Evolutionary conservation across 495 filamentous ascomycete species (phyloP).

Genomic region (Xylaria bambusicola): DNA sequence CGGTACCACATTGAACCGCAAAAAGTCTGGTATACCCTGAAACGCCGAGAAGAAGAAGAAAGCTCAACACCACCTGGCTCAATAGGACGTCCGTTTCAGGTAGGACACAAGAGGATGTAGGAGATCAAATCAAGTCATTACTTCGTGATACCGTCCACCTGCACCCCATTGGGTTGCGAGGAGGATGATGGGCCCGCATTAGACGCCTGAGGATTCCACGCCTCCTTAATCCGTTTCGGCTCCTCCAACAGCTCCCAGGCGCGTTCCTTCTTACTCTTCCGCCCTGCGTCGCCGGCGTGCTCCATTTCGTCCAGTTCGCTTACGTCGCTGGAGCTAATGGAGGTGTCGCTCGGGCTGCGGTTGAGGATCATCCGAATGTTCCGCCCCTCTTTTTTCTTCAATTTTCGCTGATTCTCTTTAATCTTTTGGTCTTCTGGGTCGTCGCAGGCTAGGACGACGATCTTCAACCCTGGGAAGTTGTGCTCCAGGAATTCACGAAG

Average conservation of each 20-base stretch:
- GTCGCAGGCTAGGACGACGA: slow-evolving; percentile 72
- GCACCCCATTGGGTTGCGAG: background rate
- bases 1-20: no score
- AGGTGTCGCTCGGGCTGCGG: slow-evolving; percentile 52
- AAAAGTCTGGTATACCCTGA: no score
- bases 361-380: slow-evolving; percentile 68
- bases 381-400: slow-evolving; percentile 63
- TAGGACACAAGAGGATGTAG: background rate
- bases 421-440: slow-evolving; percentile 61
- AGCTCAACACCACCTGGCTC: no score
- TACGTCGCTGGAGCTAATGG: slow-evolving; percentile 73
- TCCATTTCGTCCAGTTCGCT: slow-evolving; percentile 65
- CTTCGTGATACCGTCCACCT: background rate
- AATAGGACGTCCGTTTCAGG: background rate
- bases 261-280: slow-evolving; percentile 47
- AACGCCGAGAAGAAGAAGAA: no score
- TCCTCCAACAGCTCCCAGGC: slow-evolving; percentile 46
- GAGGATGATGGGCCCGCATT: slow-evolving; percentile 1
- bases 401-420: slow-evolving; percentile 48
- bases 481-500: slow-evolving; percentile 66
- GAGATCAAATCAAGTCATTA: background rate
- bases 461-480: slow-evolving; percentile 72
- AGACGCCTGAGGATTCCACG: background rate
- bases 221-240: slow-evolving; percentile 35
- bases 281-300: slow-evolving; percentile 24